phyloP scores from a whole-genome alignment of 192 early-diverging fungal species.

The Entomortierella lignicola region DNA sequence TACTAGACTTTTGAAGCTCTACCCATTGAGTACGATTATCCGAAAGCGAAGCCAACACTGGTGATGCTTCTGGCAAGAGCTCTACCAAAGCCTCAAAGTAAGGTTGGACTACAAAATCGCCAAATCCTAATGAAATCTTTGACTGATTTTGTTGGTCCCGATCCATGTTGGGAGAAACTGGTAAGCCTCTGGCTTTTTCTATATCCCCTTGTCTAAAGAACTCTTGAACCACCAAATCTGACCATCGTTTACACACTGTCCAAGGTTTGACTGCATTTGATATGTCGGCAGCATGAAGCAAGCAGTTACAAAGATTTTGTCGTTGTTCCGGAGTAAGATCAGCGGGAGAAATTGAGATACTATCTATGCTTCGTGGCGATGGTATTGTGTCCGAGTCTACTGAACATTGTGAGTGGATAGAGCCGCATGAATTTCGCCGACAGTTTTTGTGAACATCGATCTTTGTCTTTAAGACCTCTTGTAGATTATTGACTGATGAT shows the following conservation, averaged over 20 bases:
- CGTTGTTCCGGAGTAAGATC: conserved; percentile 61
- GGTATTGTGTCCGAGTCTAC: conserved; percentile 20
- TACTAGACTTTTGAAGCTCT: conserved; percentile 41
- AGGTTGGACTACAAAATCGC: conserved; percentile 87
- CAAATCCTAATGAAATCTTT: conserved; percentile 85
- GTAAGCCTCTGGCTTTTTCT: conserved; percentile 79
- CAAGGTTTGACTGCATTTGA: conserved; percentile 90
- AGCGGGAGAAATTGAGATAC: background rate
- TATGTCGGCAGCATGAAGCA: conserved; percentile 91
- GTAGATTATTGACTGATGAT: conserved; percentile 16
- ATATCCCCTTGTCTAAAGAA: conserved; percentile 90
- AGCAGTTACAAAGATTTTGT: conserved; percentile 70
- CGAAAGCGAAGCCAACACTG: conserved; percentile 66
- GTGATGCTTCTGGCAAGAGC: conserved; percentile 73
- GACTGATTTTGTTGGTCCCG: conserved; percentile 76
- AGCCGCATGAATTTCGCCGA: conserved; percentile 8
- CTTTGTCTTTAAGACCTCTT: background rate
- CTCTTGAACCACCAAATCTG: conserved; percentile 87
- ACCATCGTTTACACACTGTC: conserved; percentile 90
- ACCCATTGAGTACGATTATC: conserved; percentile 72
- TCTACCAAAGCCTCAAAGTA: conserved; percentile 86
- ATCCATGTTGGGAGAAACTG: conserved; percentile 93
- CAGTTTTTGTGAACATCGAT: background rate
- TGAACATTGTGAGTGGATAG: conserved; percentile 12
- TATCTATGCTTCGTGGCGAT: conserved; percentile 16